Evolutionary conservation across 768 basidiomycete species (phyloP), one percentile per base, ranked within the genome.

Genomic region (Kwoniella mangroviensis): DNA sequence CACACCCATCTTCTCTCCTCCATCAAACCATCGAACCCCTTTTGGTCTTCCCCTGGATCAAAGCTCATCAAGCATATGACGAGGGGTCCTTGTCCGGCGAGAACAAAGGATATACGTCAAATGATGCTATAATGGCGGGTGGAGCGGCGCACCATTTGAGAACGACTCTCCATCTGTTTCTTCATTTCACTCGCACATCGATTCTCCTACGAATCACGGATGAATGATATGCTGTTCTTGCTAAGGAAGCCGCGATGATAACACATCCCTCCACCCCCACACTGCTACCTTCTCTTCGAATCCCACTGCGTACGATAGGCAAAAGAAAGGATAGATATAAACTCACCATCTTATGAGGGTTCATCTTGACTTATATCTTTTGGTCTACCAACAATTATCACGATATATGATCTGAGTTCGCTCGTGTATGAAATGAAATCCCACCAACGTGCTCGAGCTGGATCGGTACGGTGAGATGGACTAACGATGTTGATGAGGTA

Each of bases 341-440:
- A 77, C 79, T 71, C 65, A 80, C 79, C 74, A 80, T 73, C 69
- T 80, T 80, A 57, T 80, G 79, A 6, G 79, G 79, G 57, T 80
- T 80, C 79, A 80, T 80, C 55, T 63, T 76, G 58, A n/a, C 28
- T 24, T 28, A 65, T 45, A 19, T 51, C 34, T 22, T 55, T 4
- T 34, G 45, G 45, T 49, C 45, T 49, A 49, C 13, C 45, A 49
- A 49, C 45, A 49, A 49, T 12, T 19, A 49, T 13, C 19, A 49
- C 45, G 19, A 19, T 49, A 49, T 49, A 13, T 49, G 45, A 34
- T 34, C 34, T 34, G 45, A 19, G 19, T 49, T 19, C 19, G 19
- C 45, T 19, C 45, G 12, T 49, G 10, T 49, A 49, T 49, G 19
- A 19, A 15, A 10, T 49, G 45, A 49, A 10, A 49, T 49, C 45